Percentiles rank a stretch among this genome's conserved stretches.
Evolutionary conservation across 2,329 filamentous ascomycete genomes (phyloP).

Genomic region (Dissoconium aciculare): DNA sequence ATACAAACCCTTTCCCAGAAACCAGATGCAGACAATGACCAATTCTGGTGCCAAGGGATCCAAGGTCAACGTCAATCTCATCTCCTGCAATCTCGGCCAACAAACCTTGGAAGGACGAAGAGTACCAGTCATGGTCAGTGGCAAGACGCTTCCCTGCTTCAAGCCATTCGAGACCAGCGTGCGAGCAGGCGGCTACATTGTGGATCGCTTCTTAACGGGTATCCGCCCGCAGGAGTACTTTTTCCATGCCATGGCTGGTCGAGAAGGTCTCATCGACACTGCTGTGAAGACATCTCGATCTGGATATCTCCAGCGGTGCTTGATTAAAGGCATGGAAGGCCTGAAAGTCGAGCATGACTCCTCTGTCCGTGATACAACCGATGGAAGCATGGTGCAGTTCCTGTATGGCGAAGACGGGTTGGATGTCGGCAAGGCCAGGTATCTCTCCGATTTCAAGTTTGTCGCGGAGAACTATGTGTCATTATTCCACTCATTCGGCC

Average conservation of each 20-base stretch:
- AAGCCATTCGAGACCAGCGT: constrained; percentile 79
- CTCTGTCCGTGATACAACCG: constrained; percentile 71
- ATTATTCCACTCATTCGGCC: constrained; percentile 60
- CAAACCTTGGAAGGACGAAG: constrained; percentile 89
- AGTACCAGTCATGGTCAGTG: constrained; percentile 94
- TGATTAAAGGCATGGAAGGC: constrained; percentile 98
- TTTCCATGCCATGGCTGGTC: constrained; percentile 98
- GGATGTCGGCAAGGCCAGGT: constrained; percentile 86
- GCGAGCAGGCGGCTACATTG: constrained; percentile 82
- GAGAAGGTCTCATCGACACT: constrained; percentile 96
- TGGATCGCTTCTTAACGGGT: constrained; percentile 92
- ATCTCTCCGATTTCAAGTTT: constrained; percentile 81
- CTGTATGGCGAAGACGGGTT: constrained; percentile 92
- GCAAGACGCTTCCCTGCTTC: constrained; percentile 90
- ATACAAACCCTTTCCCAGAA: constrained; percentile 83
- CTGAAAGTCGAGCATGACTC: constrained; percentile 84
- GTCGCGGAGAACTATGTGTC: constrained; percentile 73
- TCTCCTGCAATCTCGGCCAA: constrained; percentile 93
- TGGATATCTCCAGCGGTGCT: constrained; percentile 87
- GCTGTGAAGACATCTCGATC: constrained; percentile 97
- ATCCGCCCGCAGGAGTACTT: constrained; percentile 96
- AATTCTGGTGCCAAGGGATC: constrained; percentile 89
- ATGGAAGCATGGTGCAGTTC: constrained; percentile 88
- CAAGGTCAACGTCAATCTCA: constrained; percentile 86
- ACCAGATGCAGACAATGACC: constrained; percentile 99